Evolutionary conservation across 768 basidiomycete species (phyloP).

Genomic region (Mrakia gelida): DNA sequence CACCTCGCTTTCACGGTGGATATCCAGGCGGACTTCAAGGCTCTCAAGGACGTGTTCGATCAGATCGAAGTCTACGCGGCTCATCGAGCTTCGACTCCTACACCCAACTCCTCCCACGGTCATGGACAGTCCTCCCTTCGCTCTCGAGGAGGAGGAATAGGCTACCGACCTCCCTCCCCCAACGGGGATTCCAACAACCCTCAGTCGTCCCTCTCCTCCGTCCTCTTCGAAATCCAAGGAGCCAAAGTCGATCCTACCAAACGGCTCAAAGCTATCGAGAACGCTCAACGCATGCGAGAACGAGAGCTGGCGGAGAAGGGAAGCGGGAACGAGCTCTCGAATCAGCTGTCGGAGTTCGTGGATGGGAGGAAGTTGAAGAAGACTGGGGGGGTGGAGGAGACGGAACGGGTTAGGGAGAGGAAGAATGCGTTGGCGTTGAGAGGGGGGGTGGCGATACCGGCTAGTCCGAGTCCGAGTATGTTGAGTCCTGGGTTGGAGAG

Average conservation of each 20-base stretch:
- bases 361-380: slow-evolving; percentile 80
- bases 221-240: slow-evolving; percentile 85
- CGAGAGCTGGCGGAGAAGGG: slow-evolving; percentile 63
- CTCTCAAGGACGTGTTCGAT: slow-evolving; percentile 76
- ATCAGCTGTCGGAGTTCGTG: slow-evolving; percentile 82
- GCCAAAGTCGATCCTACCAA: slow-evolving; percentile 74
- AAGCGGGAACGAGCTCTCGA: slow-evolving; percentile 46
- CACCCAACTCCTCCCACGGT: background rate
- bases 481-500: slow-evolving; percentile 4
- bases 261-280: slow-evolving; percentile 87
- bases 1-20: slow-evolving; percentile 88
- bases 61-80: slow-evolving; percentile 77
- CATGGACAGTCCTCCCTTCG: slow-evolving; percentile 7
- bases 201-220: slow-evolving; percentile 54
- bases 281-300: slow-evolving; percentile 73
- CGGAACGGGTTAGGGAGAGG: slow-evolving; percentile 77
- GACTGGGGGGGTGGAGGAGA: slow-evolving; percentile 90
- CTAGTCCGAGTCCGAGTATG: background rate
- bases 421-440: slow-evolving; percentile 75
- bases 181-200: slow-evolving; percentile 71
- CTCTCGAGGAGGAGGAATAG: slow-evolving; percentile 43
- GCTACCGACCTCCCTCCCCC: slow-evolving; percentile 52
- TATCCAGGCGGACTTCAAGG: slow-evolving; percentile 85
- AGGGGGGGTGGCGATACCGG: background rate
- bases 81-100: slow-evolving; percentile 53